phyloP scores from a whole-genome alignment of 1,284 basidiomycete genomes.

The Agroathelia rolfsii region DNA sequence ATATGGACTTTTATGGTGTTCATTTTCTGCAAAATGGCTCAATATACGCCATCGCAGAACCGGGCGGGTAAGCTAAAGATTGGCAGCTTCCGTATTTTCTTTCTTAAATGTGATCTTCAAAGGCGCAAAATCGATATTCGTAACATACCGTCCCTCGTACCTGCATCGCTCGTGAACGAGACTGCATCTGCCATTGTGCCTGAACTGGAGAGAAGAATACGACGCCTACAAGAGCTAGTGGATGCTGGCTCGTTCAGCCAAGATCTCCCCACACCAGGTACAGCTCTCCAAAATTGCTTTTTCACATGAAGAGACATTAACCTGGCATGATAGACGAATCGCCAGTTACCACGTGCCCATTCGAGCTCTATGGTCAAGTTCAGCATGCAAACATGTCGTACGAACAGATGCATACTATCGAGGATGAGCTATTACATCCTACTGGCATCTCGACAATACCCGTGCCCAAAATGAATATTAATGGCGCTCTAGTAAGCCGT shows the following conservation, averaged over 20 bases:
- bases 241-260: constrained; percentile 51
- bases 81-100: constrained; percentile 3
- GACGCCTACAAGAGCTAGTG: constrained; percentile 50
- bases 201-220: constrained; percentile 53
- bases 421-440: constrained; percentile 60
- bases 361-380: constrained; percentile 55
- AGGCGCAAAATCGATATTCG: constrained; percentile 58
- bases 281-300: background rate
- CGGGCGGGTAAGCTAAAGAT: constrained; percentile 40
- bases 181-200: constrained; percentile 56
- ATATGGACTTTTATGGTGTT: constrained; percentile 67
- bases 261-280: constrained; percentile 23
- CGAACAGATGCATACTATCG: constrained; percentile 52
- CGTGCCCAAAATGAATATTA: constrained; percentile 46
- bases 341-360: constrained; percentile 48
- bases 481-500: constrained; percentile 62
- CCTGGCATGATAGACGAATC: constrained; percentile 29
- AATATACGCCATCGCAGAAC: constrained; percentile 65
- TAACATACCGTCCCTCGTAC: constrained; percentile 54
- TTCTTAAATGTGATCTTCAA: constrained; percentile 18
- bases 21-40: constrained; percentile 73
- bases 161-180: constrained; percentile 41
- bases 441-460: constrained; percentile 54
- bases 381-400: constrained; percentile 40
- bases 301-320: background rate